Conservation (phyloP, 1,284 basidiomycete genomes). For the Cryptococcus wingfieldii region DNA sequence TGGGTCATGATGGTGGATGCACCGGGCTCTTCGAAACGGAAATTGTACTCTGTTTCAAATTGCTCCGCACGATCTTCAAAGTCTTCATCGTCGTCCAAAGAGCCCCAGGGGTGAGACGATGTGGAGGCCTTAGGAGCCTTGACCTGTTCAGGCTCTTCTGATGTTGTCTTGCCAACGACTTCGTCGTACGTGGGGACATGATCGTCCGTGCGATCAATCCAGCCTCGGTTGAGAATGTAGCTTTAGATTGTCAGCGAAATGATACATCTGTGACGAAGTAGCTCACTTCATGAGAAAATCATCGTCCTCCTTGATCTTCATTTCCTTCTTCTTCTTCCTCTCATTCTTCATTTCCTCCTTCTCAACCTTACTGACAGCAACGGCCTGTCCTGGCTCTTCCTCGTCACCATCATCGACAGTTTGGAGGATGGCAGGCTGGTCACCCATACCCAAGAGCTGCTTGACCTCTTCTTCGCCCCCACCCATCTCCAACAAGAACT, state of each 20-base stretch:
- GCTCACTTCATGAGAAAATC: conserved; percentile 85
- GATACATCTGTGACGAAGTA: background rate
- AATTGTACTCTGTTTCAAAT: conserved; percentile 84
- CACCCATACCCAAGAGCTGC: conserved; percentile 51
- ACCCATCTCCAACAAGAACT: conserved; percentile 68
- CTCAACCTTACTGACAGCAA: conserved; percentile 51
- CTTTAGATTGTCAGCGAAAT: conserved; percentile 50
- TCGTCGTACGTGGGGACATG: conserved; percentile 79
- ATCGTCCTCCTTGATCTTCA: conserved; percentile 45
- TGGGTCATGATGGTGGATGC: conserved; percentile 70
- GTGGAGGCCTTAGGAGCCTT: conserved; percentile 6
- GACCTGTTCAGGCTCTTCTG: conserved; percentile 36
- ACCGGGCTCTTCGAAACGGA: conserved; percentile 86
- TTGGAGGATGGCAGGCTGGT: conserved; percentile 28
- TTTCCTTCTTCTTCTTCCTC: conserved; percentile 31
- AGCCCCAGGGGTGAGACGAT: conserved; percentile 45
- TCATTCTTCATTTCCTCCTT: conserved; percentile 50
- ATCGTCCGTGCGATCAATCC: conserved; percentile 73
- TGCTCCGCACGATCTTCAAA: conserved; percentile 68
- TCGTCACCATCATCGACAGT: conserved; percentile 58
- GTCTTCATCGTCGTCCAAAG: conserved; percentile 54
- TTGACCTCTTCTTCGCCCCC: conserved; percentile 69
- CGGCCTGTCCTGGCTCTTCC: conserved; percentile 64
- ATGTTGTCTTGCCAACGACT: conserved; percentile 52
- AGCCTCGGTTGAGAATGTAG: conserved; percentile 91